Percentiles rank a stretch among this genome's conserved stretches.
Conservation (phyloP, 2,329 filamentous ascomycete species). For the Canariomyces notabilis region DNA sequence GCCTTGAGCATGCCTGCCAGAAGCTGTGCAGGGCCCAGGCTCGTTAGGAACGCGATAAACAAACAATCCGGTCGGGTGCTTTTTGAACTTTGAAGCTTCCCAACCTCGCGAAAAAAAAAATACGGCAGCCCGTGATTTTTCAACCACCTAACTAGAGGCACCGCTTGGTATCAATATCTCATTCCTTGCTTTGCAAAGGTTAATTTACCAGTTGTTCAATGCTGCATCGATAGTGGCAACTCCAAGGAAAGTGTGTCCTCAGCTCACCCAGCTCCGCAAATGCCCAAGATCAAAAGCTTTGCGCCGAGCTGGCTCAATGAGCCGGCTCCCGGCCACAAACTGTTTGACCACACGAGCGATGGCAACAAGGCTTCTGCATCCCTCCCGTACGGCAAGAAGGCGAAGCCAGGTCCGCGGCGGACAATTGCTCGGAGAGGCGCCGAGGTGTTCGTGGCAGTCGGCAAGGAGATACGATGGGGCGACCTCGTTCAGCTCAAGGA, state of each 20-base stretch:
- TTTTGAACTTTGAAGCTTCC: neutral
- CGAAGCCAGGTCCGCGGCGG: constrained; percentile 46
- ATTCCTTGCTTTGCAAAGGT: neutral
- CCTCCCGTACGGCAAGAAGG: constrained; percentile 38
- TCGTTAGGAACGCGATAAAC: constrained; percentile 9
- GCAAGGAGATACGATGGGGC: constrained; percentile 87
- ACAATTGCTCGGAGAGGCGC: constrained; percentile 78
- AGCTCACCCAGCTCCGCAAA: constrained; percentile 34
- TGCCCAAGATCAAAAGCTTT: constrained; percentile 83
- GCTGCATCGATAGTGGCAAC: neutral
- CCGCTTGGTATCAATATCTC: neutral
- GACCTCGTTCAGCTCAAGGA: constrained; percentile 78
- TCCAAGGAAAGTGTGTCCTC: neutral
- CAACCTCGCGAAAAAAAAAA: constrained; percentile 11
- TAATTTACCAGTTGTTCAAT: neutral
- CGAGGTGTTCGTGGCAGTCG: constrained; percentile 83
- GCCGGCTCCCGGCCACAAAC: constrained; percentile 68
- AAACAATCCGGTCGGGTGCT: too few species aligned
- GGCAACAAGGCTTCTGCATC: constrained; percentile 27
- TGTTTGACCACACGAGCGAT: constrained; percentile 58
- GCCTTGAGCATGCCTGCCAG: too few species aligned
- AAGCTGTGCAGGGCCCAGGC: too few species aligned
- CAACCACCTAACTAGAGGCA: neutral
- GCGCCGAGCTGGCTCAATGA: constrained; percentile 82
- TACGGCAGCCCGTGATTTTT: constrained; percentile 2